Base-by-base conservation (phyloP, 2,329 filamentous ascomycete genomes). In the Aspergillus clavatus region DNA sequence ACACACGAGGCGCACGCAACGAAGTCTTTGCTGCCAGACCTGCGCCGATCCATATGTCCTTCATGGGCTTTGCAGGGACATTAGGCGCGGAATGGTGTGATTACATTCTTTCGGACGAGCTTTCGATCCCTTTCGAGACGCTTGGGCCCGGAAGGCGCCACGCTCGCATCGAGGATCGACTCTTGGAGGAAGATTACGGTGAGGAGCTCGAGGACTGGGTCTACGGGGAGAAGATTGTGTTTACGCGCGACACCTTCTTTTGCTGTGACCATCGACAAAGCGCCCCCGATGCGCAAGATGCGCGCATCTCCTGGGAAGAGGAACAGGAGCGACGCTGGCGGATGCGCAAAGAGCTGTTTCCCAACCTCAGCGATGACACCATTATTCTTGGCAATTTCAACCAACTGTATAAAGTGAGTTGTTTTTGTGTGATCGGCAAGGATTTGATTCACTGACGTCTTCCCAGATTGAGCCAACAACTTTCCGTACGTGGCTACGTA, bases 351-450 rank as follows among this genome's bases (percentile, higher is more conserved):
- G 83, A 94, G 57, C 71, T 98, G 29, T 98, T 98, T 59, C 93
- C 93, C 0, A 76, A 79, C 14, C 73, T 98, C 10, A 74, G 82
- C 2, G 86, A 97, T 58, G 84, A 95, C 63, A 80, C 82, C 16
- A 83, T 98, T 58, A 96, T 98, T 57, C 78, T 98, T 47, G 93
- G 89, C 5, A 98, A 98, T 68, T 98, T 98, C 71, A 98, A 98
- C 63, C 93, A 98, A 67, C 75, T 98, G 24, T 98, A 98, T 73
- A 98, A 98, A 82, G 90, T 93, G 74, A 36, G 53, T 45, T 12
- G 4, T 19, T 6, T n/a, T 14, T 21, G 31, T 6, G 1, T 29
- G 12, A 28, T 38, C 2, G 12, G n/a, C n/a, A n/a, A n/a, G n/a
- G n/a, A n/a, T n/a, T n/a, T n/a, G n/a, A n/a, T 21, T 18, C 4